Base-by-base conservation (phyloP, 2,329 filamentous ascomycete species). In the Fonsecaea pedrosoi region DNA sequence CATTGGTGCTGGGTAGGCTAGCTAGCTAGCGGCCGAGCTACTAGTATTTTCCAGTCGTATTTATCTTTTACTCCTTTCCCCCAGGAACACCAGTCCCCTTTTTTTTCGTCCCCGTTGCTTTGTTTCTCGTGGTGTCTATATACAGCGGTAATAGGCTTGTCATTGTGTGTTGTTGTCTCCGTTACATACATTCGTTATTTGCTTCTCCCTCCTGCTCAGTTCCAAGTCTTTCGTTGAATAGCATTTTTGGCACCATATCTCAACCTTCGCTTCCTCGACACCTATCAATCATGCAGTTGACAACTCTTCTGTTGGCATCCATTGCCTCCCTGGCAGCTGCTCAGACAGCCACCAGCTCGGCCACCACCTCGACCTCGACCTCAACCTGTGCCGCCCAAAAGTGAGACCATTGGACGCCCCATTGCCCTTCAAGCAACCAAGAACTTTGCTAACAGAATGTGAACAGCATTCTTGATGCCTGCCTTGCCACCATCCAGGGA, bases 191-290 rank as follows among this genome's bases (percentile, higher is more conserved):
- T 38, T 38, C 37, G 35, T 10, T 9, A 10, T 13, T 25, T 25
- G 13, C 37, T 38, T 7, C 9, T 38, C 18, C 3, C 4, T 25
- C 6, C 9, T 8, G 9, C 21, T 45, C 40, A 18, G 21, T 10
- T 50, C 30, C 45, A 18, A 90, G 89, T 74, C 90, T 95, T 25
- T 53, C 32, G 42, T 32, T 54, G 10, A 21, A 40, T 15, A 32
- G 37, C 30, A 75, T 97, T 97, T 83, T 98, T 97, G 79, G 91
- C 95, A 72, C 25, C 25, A 25, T 96, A 96, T 77, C 85, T 95
- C 25, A 25, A 94, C 94, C 2, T 98, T 95, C 77, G 87, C 98
- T 74, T 92, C 91, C 30, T 88, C 91, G 70, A 94, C 90, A 37
- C 83, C 12, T 25, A 55, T n/a, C 21, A 53, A 8, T 87, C 90